These are phyloP conservation scores for Trifolium pratense DNA, from an alignment of 306 rosid genomes.

Conservation along the genomic window DNA sequence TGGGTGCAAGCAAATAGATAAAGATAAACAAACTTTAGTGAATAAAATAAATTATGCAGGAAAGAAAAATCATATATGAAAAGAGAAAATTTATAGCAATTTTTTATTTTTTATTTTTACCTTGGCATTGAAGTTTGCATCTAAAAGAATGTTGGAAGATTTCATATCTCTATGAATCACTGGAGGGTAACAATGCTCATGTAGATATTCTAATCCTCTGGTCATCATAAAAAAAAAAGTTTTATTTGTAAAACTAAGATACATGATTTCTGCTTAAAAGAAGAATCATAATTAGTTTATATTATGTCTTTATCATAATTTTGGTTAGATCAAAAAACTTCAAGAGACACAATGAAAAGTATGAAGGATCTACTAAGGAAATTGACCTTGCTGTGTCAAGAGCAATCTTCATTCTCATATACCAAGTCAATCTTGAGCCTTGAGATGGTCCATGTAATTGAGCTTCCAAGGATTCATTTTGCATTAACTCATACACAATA, in stretches of 20 bases:
- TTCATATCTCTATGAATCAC: conserved; percentile 97
- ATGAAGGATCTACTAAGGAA: neutral
- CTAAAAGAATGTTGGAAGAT: conserved; percentile 93
- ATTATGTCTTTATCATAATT: neutral
- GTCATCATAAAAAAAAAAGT: conserved; percentile 32
- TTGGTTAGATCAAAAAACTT: neutral
- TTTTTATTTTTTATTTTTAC: conserved; percentile 47
- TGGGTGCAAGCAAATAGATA: neutral
- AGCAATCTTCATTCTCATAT: conserved; percentile 93
- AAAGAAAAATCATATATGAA: conserved; percentile 1
- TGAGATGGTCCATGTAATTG: conserved; percentile 80
- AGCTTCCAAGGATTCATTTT: conserved; percentile 84
- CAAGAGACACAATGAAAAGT: neutral
- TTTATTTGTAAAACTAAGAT: too few relatives aligned
- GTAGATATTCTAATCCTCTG: conserved; percentile 94
- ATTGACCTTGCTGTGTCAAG: conserved; percentile 87
- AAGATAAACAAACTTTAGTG: conserved; percentile 23
- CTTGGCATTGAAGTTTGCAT: conserved; percentile 92
- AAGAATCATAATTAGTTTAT: neutral
- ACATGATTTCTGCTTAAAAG: neutral
- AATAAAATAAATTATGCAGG: conserved; percentile 29
- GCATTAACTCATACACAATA: conserved; percentile 84
- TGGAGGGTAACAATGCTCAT: conserved; percentile 80
- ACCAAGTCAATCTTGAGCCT: conserved; percentile 88
- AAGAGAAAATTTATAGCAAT: conserved; percentile 22